phyloP scores from a whole-genome alignment of 2,329 filamentous ascomycete species.

The Escovopsis sp. region DNA sequence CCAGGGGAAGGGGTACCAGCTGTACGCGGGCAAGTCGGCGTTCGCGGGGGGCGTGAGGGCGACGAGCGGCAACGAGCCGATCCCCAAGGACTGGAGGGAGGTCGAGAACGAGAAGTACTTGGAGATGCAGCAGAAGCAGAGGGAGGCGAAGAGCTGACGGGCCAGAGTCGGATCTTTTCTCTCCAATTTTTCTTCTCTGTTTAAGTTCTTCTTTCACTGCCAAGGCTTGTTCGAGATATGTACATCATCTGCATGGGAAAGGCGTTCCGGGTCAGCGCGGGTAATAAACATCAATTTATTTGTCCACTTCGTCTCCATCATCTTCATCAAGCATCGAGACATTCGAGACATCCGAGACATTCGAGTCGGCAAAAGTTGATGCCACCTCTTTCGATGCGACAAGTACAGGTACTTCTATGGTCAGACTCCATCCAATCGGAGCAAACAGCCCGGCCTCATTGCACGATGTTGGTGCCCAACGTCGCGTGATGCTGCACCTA shows the following conservation, averaged over 20 bases:
- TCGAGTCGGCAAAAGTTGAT: too few relatives aligned
- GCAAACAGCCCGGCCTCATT: too few relatives aligned
- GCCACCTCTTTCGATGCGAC: too few relatives aligned
- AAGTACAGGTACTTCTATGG: too few relatives aligned
- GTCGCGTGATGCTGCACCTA: too few relatives aligned
- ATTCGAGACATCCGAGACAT: too few relatives aligned
- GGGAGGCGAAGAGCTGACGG: slow-evolving; percentile 2
- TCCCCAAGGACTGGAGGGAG: slow-evolving; percentile 47
- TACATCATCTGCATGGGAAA: background rate
- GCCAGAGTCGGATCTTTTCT: background rate
- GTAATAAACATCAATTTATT: background rate
- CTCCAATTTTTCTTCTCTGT: too few relatives aligned
- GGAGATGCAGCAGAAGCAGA: slow-evolving; percentile 16
- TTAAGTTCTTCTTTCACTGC: too few relatives aligned
- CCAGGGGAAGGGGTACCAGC: slow-evolving; percentile 44
- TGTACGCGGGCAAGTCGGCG: slow-evolving; percentile 66
- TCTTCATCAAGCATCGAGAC: background rate
- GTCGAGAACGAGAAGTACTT: slow-evolving; percentile 47
- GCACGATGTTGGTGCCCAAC: too few relatives aligned
- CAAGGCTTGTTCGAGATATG: background rate
- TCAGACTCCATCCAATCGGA: too few relatives aligned
- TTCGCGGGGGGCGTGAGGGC: slow-evolving; percentile 49
- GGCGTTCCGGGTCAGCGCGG: too few relatives aligned
- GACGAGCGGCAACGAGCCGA: slow-evolving; percentile 53
- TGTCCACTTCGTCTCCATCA: too few relatives aligned